Evolutionary conservation across 257 asterid genomes (phyloP).

Genomic region (Gentiana dahurica): DNA sequence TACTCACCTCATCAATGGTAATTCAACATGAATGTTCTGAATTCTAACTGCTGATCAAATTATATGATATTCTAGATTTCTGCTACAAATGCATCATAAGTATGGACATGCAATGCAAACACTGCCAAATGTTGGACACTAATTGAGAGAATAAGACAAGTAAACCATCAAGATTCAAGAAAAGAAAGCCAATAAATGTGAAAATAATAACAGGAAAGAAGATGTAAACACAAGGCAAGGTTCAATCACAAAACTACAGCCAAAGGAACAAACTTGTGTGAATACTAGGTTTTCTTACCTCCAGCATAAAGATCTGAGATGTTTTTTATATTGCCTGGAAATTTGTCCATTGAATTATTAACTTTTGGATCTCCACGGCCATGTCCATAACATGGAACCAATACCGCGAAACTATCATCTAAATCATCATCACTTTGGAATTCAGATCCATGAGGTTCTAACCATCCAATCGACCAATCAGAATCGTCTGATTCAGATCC

Average conservation of each 20-base stretch:
- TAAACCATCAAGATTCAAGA: too few species aligned
- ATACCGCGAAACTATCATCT: slow-evolving; percentile 38
- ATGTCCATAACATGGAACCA: slow-evolving; percentile 42
- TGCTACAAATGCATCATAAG: too few species aligned
- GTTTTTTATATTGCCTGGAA: slow-evolving; percentile 18
- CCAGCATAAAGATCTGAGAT: slow-evolving; percentile 23
- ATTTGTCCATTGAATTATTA: slow-evolving; percentile 12
- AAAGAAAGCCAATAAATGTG: too few species aligned
- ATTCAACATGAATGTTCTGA: too few species aligned
- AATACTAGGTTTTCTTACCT: slow-evolving; percentile 14
- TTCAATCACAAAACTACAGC: not conserved
- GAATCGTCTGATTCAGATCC: slow-evolving; percentile 51
- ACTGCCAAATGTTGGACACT: too few species aligned
- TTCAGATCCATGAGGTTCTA: slow-evolving; percentile 39
- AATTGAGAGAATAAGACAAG: too few species aligned
- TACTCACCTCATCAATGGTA: too few species aligned
- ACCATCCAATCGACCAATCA: slow-evolving; percentile 48
- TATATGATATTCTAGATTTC: too few species aligned
- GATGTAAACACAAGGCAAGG: too few species aligned
- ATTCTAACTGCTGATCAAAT: too few species aligned
- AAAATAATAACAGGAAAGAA: too few species aligned
- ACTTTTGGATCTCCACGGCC: slow-evolving; percentile 16
- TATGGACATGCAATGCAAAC: too few species aligned
- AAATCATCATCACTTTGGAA: slow-evolving; percentile 23
- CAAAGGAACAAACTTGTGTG: not conserved